A percentile compares a stretch with the other conserved stretches of the same genome.
Evolutionary conservation across 495 filamentous ascomycete genomes (phyloP).

Genomic region (Friedmanniomyces simplex): DNA sequence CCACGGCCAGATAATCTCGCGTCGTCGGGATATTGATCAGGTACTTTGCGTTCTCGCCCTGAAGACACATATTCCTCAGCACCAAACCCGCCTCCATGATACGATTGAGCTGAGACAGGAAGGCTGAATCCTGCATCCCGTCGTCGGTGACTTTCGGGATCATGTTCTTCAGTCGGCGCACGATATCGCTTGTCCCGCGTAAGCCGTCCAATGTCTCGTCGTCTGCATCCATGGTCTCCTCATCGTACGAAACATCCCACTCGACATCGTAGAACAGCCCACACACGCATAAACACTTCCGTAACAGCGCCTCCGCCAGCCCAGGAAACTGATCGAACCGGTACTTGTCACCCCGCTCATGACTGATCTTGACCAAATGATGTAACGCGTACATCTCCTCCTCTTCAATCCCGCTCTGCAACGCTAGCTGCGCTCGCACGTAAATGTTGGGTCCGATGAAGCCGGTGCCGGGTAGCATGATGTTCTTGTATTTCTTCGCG

Average conservation of each 20-base stretch:
- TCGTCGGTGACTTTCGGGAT: slow-evolving; percentile 49
- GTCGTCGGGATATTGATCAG: slow-evolving; percentile 61
- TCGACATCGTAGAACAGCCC: slow-evolving; percentile 69
- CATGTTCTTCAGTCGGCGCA: slow-evolving; percentile 49
- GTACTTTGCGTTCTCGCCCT: slow-evolving; percentile 77
- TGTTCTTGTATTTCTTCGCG: slow-evolving; percentile 30
- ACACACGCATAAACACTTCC: slow-evolving; percentile 65
- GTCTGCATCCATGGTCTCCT: slow-evolving; percentile 39
- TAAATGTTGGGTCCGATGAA: slow-evolving; percentile 79
- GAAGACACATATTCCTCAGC: slow-evolving; percentile 84
- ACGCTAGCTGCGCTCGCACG: slow-evolving; percentile 62
- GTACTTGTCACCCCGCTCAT: slow-evolving; percentile 89
- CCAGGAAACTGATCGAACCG: slow-evolving; percentile 86
- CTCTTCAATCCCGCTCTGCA: slow-evolving; percentile 66
- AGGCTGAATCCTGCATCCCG: slow-evolving; percentile 62
- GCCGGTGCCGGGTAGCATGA: slow-evolving; percentile 47
- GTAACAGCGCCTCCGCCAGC: slow-evolving; percentile 77
- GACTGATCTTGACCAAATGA: slow-evolving; percentile 90
- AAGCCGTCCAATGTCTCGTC: slow-evolving; percentile 55
- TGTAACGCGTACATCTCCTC: slow-evolving; percentile 85
- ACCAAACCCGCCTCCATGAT: slow-evolving; percentile 81
- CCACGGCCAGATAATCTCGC: slow-evolving; percentile 70
- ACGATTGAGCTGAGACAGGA: slow-evolving; percentile 53
- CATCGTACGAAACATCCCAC: slow-evolving; percentile 66
- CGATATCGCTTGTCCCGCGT: slow-evolving; percentile 63